Conservation (phyloP, 495 filamentous ascomycete species). For the Trichoderma gamsii region DNA sequence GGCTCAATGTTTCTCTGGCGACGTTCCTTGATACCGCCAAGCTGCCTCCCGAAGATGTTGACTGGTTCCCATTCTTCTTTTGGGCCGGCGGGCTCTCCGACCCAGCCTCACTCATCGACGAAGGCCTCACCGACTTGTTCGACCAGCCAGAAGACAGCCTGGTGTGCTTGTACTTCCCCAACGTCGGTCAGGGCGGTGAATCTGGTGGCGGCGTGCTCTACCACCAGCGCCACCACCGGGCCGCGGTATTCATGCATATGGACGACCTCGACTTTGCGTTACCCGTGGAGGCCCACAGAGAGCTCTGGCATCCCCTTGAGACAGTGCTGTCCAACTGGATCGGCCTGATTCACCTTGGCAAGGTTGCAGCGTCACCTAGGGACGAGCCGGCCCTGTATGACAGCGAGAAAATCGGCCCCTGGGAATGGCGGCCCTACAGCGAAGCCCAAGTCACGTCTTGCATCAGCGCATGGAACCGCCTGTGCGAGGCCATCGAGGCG, state of each 20-base stretch:
- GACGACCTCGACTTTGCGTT: constrained; percentile 22
- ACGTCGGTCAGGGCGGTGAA: constrained; percentile 18
- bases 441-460: constrained; percentile 21
- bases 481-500: constrained; percentile 22
- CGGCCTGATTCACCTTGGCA: constrained; percentile 28
- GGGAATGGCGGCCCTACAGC: constrained; percentile 24
- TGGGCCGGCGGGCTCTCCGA: background rate
- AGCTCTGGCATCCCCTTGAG: constrained; percentile 34
- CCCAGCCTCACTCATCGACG: constrained; percentile 15
- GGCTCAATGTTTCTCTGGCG: constrained; percentile 25
- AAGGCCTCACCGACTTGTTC: constrained; percentile 1
- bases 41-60: constrained; percentile 13
- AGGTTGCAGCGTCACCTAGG: constrained; percentile 23
- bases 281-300: constrained; percentile 18
- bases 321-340: constrained; percentile 38
- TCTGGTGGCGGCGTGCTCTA: constrained; percentile 22
- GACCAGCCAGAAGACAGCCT: constrained; percentile 18
- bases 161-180: constrained; percentile 19
- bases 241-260: constrained; percentile 20
- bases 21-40: constrained; percentile 27
- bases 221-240: constrained; percentile 22
- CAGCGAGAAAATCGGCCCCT: constrained; percentile 23
- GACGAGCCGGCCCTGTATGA: constrained; percentile 17
- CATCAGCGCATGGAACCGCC: constrained; percentile 21
- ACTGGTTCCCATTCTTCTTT: constrained; percentile 3